A percentile compares a stretch with the other conserved stretches of the same genome.
phyloP scores from a whole-genome alignment of 202 grass and related monocot species.

The Zoysia matrella region DNA sequence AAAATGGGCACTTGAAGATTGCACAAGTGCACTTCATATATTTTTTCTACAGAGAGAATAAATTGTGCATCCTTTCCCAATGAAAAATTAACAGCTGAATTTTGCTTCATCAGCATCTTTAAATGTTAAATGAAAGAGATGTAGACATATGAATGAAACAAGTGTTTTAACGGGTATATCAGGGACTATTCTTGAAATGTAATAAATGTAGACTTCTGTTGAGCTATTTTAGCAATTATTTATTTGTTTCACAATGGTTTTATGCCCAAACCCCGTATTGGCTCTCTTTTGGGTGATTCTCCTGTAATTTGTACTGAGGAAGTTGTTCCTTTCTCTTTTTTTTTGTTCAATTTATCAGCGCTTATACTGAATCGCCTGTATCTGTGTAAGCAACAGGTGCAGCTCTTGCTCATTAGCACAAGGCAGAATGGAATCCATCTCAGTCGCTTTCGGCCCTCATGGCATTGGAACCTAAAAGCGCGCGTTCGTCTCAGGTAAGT shows the following conservation, averaged over 20 bases:
- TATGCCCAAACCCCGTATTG: neutral
- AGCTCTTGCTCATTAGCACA: neutral
- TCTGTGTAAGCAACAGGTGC: neutral
- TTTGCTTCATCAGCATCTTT: neutral
- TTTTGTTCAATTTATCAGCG: neutral
- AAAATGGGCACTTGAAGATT: neutral
- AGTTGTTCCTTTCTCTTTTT: neutral
- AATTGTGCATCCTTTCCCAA: neutral
- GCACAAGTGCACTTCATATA: neutral
- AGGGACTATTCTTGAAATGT: neutral
- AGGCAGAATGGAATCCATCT: neutral
- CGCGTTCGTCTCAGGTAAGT: neutral
- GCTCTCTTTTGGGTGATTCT: neutral
- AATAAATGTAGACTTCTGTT: neutral
- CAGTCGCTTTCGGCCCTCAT: neutral
- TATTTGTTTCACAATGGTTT: neutral
- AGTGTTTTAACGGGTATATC: neutral
- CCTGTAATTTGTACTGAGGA: neutral
- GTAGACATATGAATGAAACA: neutral
- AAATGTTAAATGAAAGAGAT: neutral
- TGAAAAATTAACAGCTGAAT: neutral
- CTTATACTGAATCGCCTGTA: neutral
- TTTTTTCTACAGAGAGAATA: neutral
- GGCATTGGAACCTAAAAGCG: neutral
- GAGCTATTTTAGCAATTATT: neutral